Evolutionary conservation across 345 rosid genomes (phyloP).

Genomic region (Pseudoturritis turrita): DNA sequence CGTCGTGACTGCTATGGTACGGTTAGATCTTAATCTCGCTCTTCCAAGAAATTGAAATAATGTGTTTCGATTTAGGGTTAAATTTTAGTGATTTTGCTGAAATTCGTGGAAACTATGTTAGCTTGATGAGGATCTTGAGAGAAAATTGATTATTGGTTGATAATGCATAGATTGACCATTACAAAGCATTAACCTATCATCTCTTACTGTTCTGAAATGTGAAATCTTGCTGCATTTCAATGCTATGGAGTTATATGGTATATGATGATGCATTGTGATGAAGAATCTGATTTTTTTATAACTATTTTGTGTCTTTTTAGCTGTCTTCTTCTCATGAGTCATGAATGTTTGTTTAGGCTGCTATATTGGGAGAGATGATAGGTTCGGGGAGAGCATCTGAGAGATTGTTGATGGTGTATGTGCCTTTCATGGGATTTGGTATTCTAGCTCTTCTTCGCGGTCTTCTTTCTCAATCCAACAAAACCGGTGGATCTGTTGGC

Average conservation of each 20-base stretch:
- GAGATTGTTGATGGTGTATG: conserved; percentile 47
- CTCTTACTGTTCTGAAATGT: neutral
- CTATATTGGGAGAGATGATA: conserved; percentile 51
- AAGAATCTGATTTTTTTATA: neutral
- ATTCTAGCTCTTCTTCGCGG: conserved; percentile 62
- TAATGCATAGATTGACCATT: neutral
- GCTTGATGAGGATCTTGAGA: neutral
- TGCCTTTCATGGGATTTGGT: conserved; percentile 56
- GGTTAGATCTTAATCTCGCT: neutral
- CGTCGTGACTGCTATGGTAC: conserved; percentile 60
- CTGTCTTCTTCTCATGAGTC: neutral
- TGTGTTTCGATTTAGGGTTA: neutral
- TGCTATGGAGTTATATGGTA: neutral
- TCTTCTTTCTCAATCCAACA: conserved; percentile 30
- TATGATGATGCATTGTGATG: neutral
- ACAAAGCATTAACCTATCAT: neutral
- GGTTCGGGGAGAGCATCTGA: conserved; percentile 60
- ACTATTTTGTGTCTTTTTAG: neutral
- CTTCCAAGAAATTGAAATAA: neutral
- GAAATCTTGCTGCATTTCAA: neutral
- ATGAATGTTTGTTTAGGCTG: conserved; percentile 37
- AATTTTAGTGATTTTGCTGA: neutral
- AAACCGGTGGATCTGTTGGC: conserved; percentile 13
- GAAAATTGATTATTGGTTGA: neutral
- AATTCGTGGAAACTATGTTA: neutral